Base-by-base conservation (phyloP, 2,329 filamentous ascomycete genomes). In the Aspergillus candidus region DNA sequence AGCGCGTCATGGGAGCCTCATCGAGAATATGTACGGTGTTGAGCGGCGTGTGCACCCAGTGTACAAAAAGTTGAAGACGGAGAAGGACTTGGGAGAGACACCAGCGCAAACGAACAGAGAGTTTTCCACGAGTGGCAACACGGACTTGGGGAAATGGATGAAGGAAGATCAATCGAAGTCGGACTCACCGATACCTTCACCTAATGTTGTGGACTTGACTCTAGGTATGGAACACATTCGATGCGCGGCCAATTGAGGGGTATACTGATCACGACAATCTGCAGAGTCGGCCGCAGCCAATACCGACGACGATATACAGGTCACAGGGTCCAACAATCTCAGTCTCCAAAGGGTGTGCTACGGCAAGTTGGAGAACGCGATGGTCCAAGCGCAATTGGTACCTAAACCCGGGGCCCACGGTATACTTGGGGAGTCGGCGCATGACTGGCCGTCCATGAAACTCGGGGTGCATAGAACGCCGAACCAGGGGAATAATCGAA, bases 1-100 rank as follows among this genome's bases (percentile, higher is more conserved):
- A 6, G 45, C 52, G 27, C 54, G 51, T n/a, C 56, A 57, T 13
- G 47, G 54, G 11, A 59, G 51, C 35, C 43, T 89, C 69, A 79
- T 94, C 36, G 87, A 94, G 63, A 78, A 80, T 29, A 74, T 89
- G 61, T 87, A 90, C 61, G 82, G 84, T 52, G 78, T 94, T 11
- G 77, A 86, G 52, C 76, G 83, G 40, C 84, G 89, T 18, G 71
- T 72, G 55, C 71, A 59, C 50, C 73, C 63, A 59, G 79, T 85
- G 14, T 70, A 74, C 22, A 91, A 91, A 67, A 81, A 82, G 40
- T 69, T 80, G 41, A 89, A 81, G 59, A 65, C 77, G 32, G 51
- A 61, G 7, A 70, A 75, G 11, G 60, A 67, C 14, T 69, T 73
- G 38, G 61, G 73, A 36, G 62, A 72, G 38, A 61, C 70, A 13